Percentiles rank a stretch among this genome's conserved stretches.
Conservation (phyloP, 257 asterid genomes). For the Nicotiana paniculata region DNA sequence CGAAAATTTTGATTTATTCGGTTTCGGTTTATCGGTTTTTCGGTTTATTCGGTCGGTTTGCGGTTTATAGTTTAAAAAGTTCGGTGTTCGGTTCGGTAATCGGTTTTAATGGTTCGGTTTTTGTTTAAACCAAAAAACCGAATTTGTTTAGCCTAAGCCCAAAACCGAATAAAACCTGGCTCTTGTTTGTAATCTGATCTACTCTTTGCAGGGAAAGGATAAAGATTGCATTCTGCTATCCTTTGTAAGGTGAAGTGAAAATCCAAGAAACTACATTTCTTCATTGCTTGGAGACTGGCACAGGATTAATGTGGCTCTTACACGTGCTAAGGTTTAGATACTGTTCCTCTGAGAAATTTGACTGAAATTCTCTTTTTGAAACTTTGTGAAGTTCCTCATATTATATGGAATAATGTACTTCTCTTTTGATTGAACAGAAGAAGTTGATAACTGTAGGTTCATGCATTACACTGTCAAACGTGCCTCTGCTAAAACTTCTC, state of each 20-base stretch:
- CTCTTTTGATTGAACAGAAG: conserved; percentile 47
- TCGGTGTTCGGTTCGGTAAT: no score
- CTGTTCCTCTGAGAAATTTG: not conserved
- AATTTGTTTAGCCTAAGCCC: no score
- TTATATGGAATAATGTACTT: not conserved
- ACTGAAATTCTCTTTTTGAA: not conserved
- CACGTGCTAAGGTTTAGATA: conserved; percentile 80
- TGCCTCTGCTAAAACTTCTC: conserved; percentile 77
- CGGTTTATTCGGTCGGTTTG: no score
- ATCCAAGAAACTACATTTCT: conserved; percentile 53
- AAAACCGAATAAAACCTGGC: no score
- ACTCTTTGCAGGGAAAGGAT: conserved; percentile 75
- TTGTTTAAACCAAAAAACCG: no score
- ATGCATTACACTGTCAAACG: conserved; percentile 59
- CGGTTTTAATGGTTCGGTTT: no score
- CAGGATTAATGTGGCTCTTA: conserved; percentile 94
- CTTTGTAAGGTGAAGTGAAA: conserved; percentile 73
- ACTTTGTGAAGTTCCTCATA: not conserved
- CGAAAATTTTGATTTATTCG: no score
- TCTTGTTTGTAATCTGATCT: no score
- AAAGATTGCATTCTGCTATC: conserved; percentile 93
- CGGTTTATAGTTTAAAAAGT: no score
- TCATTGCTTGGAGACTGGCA: conserved; percentile 99
- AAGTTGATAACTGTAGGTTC: conserved; percentile 97
- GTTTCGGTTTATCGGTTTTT: no score